Conservation (phyloP, 1,284 basidiomycete species). For the Cryptococcus sp. region DNA sequence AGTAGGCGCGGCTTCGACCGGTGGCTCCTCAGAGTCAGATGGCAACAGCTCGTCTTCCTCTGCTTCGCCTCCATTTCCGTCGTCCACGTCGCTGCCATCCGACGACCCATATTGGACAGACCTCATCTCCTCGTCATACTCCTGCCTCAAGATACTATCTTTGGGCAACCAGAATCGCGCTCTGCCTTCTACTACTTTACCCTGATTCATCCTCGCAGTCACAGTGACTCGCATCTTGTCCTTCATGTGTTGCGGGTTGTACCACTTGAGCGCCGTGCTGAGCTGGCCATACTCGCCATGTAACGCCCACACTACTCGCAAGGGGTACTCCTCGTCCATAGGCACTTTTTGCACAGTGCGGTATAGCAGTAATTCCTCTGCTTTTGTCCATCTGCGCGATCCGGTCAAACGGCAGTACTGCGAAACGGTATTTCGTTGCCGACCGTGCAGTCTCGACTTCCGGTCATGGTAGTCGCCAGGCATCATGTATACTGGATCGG, state of each 20-base stretch:
- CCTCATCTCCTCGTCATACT: constrained; percentile 5
- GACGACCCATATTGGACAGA: no score
- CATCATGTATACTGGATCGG: constrained; percentile 22
- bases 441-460: constrained; percentile 26
- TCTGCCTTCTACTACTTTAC: constrained; percentile 26
- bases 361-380: constrained; percentile 38
- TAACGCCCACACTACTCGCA: constrained; percentile 34
- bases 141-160: constrained; percentile 1
- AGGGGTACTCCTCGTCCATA: constrained; percentile 29
- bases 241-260: constrained; percentile 47
- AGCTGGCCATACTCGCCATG: constrained; percentile 36
- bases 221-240: constrained; percentile 41
- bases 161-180: constrained; percentile 35
- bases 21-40: no score
- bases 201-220: constrained; percentile 20
- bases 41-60: constrained; percentile 4
- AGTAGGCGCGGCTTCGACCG: no score
- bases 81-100: no score
- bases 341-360: constrained; percentile 45
- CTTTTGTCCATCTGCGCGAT: constrained; percentile 28
- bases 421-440: constrained; percentile 13
- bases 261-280: constrained; percentile 22
- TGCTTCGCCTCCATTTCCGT: neutral
- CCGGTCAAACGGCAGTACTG: constrained; percentile 32
- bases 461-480: constrained; percentile 13